Evolutionary conservation across 768 basidiomycete genomes (phyloP), one percentile per base, ranked within the genome.

Genomic region (Coprinopsis cinerea): DNA sequence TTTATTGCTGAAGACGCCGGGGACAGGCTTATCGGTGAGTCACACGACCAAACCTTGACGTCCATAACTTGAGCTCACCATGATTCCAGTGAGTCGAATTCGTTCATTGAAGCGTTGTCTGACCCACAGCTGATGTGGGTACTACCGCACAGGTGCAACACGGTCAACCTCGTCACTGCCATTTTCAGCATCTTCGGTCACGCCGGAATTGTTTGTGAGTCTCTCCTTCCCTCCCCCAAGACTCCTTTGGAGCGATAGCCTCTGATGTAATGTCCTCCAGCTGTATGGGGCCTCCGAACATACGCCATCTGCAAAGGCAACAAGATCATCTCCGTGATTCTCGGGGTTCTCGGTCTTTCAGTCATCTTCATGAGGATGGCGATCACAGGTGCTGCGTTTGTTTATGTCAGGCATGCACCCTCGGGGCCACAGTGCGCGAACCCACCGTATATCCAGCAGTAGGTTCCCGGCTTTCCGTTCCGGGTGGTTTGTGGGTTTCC

Each of bases 281-380:
- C 24, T 24, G 43, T 51, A 3, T 51, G 49, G 49, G 43, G 43
- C 17, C 35, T 51, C 10, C 30, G 43, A 44, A 51, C 49, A 3
- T 44, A 15, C 11, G 42, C 49, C 15, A 39, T 51, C 42, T 45
- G 35, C 22, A 34, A 45, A 5, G 44, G 34, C 13, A 43, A 27
- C 49, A 28, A 26, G n/a, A 13, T 30, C 4, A 35, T 51, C 4
- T 26, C 49, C 1, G 18, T 25, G 9, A 37, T 51, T 6, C 36
- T 51, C 9, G 44, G 42, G 7, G 2, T 45, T 20, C 15, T 39
- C 5, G 49, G 49, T 11, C 7, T 34, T 4, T 4, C 43, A 9
- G 28, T 44, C 18, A 9, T 51, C 14, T 15, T 28, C 4, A 10
- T 44, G 2, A 22, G 32, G 27, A 45, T 51, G 22, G 49, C n/a